Percentiles rank a stretch among this genome's conserved stretches.
These are phyloP conservation scores for Triticum turgidum DNA, from an alignment of 176 grass and related monocot genomes.

Conservation along the genomic window DNA sequence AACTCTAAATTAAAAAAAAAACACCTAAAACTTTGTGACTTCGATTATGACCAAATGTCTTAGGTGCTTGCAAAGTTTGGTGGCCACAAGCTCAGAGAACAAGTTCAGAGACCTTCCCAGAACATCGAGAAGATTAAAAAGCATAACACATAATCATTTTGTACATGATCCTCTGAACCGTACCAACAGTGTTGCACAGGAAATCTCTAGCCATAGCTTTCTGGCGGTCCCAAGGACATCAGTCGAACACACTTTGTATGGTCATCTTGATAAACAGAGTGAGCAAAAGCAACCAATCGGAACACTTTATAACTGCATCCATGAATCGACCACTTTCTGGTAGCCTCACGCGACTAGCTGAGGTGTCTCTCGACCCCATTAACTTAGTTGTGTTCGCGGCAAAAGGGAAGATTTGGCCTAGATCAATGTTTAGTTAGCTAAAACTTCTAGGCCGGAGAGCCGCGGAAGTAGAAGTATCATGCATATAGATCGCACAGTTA, in stretches of 20 bases:
- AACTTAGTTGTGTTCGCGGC: background rate
- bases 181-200: background rate
- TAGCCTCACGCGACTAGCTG: background rate
- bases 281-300: background rate
- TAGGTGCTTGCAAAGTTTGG: no score
- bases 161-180: background rate
- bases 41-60: no score
- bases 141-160: background rate
- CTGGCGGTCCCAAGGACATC: background rate
- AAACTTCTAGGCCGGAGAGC: background rate
- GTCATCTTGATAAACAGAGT: background rate
- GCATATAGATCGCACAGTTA: background rate
- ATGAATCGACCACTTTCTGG: background rate
- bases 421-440: constrained; percentile 13
- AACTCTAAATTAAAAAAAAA: no score
- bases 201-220: background rate
- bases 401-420: constrained; percentile 2
- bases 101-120: background rate
- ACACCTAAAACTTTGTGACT: no score
- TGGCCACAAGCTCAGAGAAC: background rate
- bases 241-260: background rate
- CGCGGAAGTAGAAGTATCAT: background rate
- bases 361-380: background rate
- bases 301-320: background rate
- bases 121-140: background rate